phyloP scores from a whole-genome alignment of 768 basidiomycete species.

The Leccinum imitatum region DNA sequence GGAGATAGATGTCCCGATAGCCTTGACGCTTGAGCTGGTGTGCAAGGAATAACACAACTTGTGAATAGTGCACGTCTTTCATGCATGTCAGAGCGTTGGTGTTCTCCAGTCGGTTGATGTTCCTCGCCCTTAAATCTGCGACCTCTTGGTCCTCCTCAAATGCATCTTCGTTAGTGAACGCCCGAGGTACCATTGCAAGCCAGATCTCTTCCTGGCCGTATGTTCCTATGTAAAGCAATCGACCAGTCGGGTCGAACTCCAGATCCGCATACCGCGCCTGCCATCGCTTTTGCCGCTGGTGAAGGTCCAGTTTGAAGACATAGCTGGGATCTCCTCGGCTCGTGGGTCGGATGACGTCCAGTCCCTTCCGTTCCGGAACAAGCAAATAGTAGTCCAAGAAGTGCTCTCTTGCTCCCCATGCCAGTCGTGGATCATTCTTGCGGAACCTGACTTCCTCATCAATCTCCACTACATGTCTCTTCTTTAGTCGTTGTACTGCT shows the following conservation, averaged over 20 bases:
- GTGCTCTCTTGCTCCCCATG: neutral
- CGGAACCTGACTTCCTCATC: neutral
- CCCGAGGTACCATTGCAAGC: no score
- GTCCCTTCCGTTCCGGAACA: neutral
- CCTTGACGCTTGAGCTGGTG: no score
- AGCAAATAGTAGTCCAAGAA: slow-evolving; percentile 1
- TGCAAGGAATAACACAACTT: no score
- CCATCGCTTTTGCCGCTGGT: neutral
- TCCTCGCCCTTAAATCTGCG: no score
- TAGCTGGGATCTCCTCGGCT: neutral
- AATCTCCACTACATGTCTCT: neutral
- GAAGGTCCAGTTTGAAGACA: neutral
- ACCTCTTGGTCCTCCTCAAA: no score
- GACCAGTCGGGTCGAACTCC: neutral
- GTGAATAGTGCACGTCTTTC: no score
- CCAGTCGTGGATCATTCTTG: neutral
- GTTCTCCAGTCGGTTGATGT: no score
- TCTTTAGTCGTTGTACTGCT: neutral
- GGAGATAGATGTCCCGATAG: no score
- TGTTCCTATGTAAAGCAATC: neutral
- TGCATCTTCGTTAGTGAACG: no score
- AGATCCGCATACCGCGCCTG: neutral
- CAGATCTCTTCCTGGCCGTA: neutral
- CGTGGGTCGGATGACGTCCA: neutral
- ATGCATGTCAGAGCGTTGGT: no score